Percentiles rank a stretch among this genome's conserved stretches.
Conservation (phyloP, 768 basidiomycete species). For the Podaxis mareebaensis region DNA sequence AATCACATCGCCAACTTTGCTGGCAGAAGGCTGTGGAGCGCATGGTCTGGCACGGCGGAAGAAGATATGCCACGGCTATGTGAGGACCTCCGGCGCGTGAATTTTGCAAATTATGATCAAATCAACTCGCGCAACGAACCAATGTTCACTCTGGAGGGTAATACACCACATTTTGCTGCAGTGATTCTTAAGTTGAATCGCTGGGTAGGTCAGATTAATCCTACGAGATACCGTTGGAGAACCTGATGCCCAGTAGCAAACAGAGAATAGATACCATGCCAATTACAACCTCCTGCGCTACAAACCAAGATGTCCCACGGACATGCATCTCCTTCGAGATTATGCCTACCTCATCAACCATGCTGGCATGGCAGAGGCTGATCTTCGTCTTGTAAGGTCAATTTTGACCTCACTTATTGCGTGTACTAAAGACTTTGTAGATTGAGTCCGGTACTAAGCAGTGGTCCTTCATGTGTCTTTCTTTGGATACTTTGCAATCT, state of each 20-base stretch:
- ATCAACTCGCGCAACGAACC: neutral
- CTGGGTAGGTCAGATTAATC: neutral
- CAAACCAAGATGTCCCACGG: neutral
- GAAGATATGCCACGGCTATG: neutral
- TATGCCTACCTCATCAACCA: neutral
- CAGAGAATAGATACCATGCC: neutral
- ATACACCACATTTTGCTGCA: neutral
- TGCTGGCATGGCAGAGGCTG: neutral
- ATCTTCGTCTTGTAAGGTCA: neutral
- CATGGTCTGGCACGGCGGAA: neutral
- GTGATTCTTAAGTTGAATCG: neutral
- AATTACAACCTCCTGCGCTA: neutral
- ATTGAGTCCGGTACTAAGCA: neutral
- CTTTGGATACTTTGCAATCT: neutral
- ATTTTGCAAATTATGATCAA: neutral
- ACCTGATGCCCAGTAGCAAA: neutral
- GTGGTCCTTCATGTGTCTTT: neutral
- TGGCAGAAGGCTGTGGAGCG: neutral
- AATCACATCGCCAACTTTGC: neutral
- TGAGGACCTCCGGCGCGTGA: neutral
- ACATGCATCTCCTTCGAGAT: neutral
- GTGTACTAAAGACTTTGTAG: neutral
- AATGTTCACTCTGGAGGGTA: neutral
- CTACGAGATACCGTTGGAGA: neutral
- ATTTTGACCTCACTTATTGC: neutral